Base-by-base conservation (phyloP, 148 eudicot species). In the Rhododendron ovatum region DNA sequence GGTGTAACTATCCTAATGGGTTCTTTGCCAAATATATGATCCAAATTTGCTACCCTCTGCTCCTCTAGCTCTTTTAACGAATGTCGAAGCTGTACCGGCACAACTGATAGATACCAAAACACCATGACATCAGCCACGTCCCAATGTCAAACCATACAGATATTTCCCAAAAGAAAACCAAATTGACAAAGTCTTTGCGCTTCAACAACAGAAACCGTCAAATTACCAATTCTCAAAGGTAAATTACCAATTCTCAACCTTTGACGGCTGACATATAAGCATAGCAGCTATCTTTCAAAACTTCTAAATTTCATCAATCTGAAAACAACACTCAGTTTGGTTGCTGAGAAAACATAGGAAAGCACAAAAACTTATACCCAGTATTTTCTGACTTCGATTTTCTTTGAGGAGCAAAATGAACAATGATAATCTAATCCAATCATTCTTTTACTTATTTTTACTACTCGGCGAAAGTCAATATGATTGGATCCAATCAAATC, bases 31-130 rank as follows among this genome's bases (percentile, higher is more conserved):
- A 97, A 95, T 86, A 95, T 94, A 85, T 93, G 96, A 89, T 91
- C 92, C 12, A 35, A 57, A 28, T 87, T 94, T 8, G 87, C 85
- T 28, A 97, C 98, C 18, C 33, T 90, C 85, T 95, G 95, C 90
- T 97, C 99, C 85, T 97, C 99, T 7, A 85, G 82, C 61, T 94
- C 99, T 88, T 89, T 94, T 9, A 97, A 89, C 2, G 98, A 94
- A 88, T 95, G 24, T 30, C 24, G 4, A 3, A 50, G 15, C 95
- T 95, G 99, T 88, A 93, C 92, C n/a, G 99, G 99, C 59, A 97
- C 94, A 91, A 97, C 99, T 97, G 95, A 59, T 69, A 14, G 41
- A 82, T 3, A 55, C 14, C 43, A 86, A 86, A 84, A 75, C 47
- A 63, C 6, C 41, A 85, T 2, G 33, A 51, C 26, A 45, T 28